phyloP scores from a whole-genome alignment of 2,329 filamentous ascomycete species.

The Fusarium fujikuroi region DNA sequence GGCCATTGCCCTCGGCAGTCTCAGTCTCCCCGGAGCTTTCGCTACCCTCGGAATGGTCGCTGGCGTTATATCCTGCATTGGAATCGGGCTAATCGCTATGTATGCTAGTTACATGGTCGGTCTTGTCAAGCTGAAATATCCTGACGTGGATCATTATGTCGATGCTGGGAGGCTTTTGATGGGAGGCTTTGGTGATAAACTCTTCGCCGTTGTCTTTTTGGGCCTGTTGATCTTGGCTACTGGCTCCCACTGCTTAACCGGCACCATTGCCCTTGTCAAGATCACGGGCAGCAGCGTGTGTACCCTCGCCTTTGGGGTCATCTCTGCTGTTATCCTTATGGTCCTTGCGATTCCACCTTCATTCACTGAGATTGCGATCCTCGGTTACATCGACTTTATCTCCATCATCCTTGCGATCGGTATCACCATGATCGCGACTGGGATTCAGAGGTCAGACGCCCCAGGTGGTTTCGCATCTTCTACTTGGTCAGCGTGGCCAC shows the following conservation, averaged over 20 bases:
- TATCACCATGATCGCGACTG: constrained; percentile 73
- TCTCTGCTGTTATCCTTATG: constrained; percentile 58
- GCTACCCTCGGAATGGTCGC: constrained; percentile 64
- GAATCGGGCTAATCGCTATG: constrained; percentile 57
- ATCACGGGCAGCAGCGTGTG: constrained; percentile 66
- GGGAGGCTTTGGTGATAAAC: constrained; percentile 64
- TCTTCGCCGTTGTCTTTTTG: constrained; percentile 69
- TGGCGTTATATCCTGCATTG: constrained; percentile 54
- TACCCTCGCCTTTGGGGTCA: constrained; percentile 57
- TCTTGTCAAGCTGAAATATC: constrained; percentile 60
- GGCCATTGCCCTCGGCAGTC: constrained; percentile 63
- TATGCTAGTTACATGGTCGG: constrained; percentile 60
- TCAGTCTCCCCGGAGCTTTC: constrained; percentile 62
- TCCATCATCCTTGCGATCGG: constrained; percentile 72
- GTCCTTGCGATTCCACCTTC: constrained; percentile 58
- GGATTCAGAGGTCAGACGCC: constrained; percentile 53
- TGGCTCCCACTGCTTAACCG: constrained; percentile 76
- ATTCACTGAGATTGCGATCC: constrained; percentile 60
- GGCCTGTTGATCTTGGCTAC: constrained; percentile 75
- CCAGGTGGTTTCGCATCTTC: constrained; percentile 47
- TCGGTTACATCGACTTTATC: constrained; percentile 65
- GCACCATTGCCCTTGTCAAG: constrained; percentile 74
- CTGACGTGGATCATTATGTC: constrained; percentile 71
- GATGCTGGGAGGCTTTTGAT: constrained; percentile 72
- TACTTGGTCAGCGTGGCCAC: constrained; percentile 59